Percentiles rank a stretch among this genome's conserved stretches.
Evolutionary conservation across 805 yeast genomes (phyloP).

Genomic region (Sugiyamaella chiloensis): DNA sequence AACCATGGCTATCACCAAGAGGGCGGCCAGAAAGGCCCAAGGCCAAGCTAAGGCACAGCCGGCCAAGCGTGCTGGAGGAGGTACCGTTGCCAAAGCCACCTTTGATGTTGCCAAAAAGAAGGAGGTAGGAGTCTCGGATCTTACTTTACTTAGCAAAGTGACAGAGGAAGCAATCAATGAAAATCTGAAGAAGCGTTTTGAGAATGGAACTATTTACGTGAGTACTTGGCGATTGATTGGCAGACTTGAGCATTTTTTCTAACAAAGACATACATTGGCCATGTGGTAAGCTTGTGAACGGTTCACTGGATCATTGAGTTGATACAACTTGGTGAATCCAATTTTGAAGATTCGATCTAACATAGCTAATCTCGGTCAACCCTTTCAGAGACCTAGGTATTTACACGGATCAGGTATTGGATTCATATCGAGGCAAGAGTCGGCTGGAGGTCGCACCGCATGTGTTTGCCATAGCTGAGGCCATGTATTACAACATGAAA

Average conservation of each 20-base stretch:
- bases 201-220: conserved; percentile 76
- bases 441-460: conserved; percentile 96
- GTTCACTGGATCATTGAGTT: no score
- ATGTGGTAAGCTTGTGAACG: conserved; percentile 35
- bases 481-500: conserved; percentile 93
- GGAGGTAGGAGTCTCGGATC: conserved; percentile 97
- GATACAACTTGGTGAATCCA: no score
- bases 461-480: conserved; percentile 95
- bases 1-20: conserved; percentile 70
- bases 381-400: conserved; percentile 97
- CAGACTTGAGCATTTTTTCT: conserved; percentile 6
- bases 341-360: conserved; percentile 10
- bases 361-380: conserved; percentile 77
- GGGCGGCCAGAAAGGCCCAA: conserved; percentile 59
- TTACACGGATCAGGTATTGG: conserved; percentile 74
- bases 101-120: conserved; percentile 85
- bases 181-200: conserved; percentile 82
- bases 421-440: conserved; percentile 83
- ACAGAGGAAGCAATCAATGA: conserved; percentile 91
- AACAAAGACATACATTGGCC: conserved; percentile 35
- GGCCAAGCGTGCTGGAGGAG: conserved; percentile 39
- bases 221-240: conserved; percentile 8
- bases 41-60: conserved; percentile 47
- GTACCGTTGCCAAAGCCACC: conserved; percentile 81
- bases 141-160: conserved; percentile 83